These are phyloP conservation scores for Sporisorium scitamineum DNA, from an alignment of 1,284 basidiomycete genomes.

Conservation along the genomic window DNA sequence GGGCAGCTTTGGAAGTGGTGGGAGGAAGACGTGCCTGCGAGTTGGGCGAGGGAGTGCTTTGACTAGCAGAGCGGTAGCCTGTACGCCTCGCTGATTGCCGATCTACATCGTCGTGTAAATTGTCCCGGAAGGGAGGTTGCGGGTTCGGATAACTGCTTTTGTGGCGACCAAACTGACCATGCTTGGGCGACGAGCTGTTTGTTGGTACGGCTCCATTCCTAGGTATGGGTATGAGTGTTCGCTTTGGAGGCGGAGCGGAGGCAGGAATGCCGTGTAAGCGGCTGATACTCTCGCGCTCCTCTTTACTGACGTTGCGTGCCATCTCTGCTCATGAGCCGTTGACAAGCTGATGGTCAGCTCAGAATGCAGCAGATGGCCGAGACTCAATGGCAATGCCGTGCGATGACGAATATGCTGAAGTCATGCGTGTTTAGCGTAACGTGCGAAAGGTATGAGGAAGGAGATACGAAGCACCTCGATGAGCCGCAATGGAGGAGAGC, in stretches of 20 bases:
- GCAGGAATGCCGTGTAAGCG: slow-evolving; percentile 10
- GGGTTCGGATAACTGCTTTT: not conserved
- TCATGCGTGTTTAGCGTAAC: not conserved
- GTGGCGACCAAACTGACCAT: not conserved
- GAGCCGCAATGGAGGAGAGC: not conserved
- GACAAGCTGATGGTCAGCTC: not conserved
- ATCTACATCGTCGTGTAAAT: not conserved
- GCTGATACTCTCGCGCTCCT: not conserved
- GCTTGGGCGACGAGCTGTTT: not conserved
- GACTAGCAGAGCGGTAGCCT: not conserved
- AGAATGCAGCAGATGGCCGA: not conserved
- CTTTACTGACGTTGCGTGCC: slow-evolving; percentile 1
- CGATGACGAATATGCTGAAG: not conserved
- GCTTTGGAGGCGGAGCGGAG: not conserved
- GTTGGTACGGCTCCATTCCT: slow-evolving; percentile 6
- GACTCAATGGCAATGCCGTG: not conserved
- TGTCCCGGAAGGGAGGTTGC: not conserved
- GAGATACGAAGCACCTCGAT: not conserved
- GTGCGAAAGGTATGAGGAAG: not conserved
- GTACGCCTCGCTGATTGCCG: slow-evolving; percentile 2
- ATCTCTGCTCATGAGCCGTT: slow-evolving; percentile 11
- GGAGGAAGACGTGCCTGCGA: not conserved
- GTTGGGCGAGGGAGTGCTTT: not conserved
- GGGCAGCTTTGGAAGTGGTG: not conserved
- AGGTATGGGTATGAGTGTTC: slow-evolving; percentile 10